Evolutionary conservation across 2,329 filamentous ascomycete species (phyloP).

Genomic region (Remersonia thermophila): DNA sequence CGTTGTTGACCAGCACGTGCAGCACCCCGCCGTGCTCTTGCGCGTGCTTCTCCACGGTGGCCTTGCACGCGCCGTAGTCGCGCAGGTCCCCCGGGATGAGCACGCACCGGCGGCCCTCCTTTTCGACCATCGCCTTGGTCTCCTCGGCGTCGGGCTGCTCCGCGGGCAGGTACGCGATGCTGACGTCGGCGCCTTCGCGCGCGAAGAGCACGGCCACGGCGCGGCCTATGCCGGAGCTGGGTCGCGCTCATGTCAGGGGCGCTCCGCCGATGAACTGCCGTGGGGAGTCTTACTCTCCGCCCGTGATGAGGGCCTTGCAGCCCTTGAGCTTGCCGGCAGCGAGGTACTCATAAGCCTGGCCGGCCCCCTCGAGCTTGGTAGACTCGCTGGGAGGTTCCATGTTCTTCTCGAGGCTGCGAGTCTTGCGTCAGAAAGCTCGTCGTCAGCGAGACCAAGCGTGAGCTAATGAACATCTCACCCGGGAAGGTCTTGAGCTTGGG

Average conservation of each 20-base stretch:
- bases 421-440: neutral
- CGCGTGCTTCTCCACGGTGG: conserved; percentile 40
- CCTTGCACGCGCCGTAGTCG: conserved; percentile 36
- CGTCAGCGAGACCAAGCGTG: neutral
- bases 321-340: conserved; percentile 37
- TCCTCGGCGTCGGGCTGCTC: conserved; percentile 44
- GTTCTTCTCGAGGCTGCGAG: conserved; percentile 23
- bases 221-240: conserved; percentile 41
- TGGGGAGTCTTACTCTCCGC: conserved; percentile 41
- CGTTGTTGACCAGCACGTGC: conserved; percentile 46
- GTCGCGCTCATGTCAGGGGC: neutral
- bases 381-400: conserved; percentile 29
- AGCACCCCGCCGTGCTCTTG: conserved; percentile 31
- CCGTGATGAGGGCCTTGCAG: conserved; percentile 41
- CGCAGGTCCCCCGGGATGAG: conserved; percentile 37
- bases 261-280: too few species aligned
- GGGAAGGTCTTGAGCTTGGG: conserved; percentile 26
- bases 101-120: conserved; percentile 34
- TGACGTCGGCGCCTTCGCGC: conserved; percentile 44
- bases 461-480: conserved; percentile 17
- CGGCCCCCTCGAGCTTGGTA: conserved; percentile 29
- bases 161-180: conserved; percentile 41
- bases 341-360: conserved; percentile 25
- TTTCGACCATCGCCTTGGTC: conserved; percentile 39
- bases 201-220: conserved; percentile 44